A percentile compares a stretch with the other conserved stretches of the same genome.
Conservation (phyloP, 2,329 filamentous ascomycete genomes). For the Endoconidiophora laricicola region DNA sequence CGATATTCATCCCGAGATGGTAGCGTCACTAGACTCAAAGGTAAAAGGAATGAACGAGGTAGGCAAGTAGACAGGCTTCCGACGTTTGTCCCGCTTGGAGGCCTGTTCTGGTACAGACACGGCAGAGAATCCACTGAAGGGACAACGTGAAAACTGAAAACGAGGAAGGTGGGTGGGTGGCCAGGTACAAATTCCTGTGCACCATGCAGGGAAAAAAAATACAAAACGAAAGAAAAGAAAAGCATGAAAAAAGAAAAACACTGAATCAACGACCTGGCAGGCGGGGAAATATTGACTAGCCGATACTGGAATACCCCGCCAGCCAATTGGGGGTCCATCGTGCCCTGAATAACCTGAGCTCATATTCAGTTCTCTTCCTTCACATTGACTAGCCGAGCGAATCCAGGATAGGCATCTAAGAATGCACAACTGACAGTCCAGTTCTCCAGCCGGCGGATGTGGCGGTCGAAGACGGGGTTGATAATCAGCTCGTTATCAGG, state of each 20-base stretch:
- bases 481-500: conserved; percentile 53
- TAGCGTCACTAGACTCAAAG: too few species aligned
- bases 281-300: background rate
- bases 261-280: background rate
- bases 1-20: too few species aligned
- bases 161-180: background rate
- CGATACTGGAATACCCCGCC: background rate
- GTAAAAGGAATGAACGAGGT: too few species aligned
- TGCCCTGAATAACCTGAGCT: too few species aligned
- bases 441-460: conserved; percentile 58
- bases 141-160: background rate
- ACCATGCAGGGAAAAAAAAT: background rate
- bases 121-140: background rate
- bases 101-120: too few species aligned
- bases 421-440: conserved; percentile 66
- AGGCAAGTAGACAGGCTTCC: too few species aligned
- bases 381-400: conserved; percentile 10
- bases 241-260: background rate
- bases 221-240: background rate
- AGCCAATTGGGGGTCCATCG: background rate
- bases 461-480: conserved; percentile 73
- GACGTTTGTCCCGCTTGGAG: too few species aligned
- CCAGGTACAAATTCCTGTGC: background rate
- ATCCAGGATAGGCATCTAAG: conserved; percentile 42
- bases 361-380: conserved; percentile 1